These are phyloP conservation scores for Collybia sordida DNA, from an alignment of 768 basidiomycete species.

Conservation along the genomic window DNA sequence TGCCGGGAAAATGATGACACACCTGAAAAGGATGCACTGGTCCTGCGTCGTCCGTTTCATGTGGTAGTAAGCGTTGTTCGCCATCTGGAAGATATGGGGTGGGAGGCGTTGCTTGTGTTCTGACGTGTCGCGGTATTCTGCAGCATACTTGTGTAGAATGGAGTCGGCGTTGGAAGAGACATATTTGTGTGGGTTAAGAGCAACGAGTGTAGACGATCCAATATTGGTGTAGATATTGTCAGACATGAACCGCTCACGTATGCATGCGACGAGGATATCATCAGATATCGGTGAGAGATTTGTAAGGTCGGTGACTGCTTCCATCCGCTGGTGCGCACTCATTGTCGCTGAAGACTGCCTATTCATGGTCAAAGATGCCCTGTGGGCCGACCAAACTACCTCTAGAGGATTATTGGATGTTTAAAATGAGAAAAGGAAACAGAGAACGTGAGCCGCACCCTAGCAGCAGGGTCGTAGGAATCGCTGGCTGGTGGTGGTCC, in stretches of 20 bases:
- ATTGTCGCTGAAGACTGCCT: constrained; percentile 34
- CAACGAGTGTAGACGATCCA: constrained; percentile 73
- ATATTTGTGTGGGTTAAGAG: constrained; percentile 93
- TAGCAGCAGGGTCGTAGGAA: too few species aligned
- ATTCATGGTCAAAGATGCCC: constrained; percentile 22
- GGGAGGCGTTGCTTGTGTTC: constrained; percentile 59
- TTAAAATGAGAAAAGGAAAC: too few species aligned
- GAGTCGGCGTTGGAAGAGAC: constrained; percentile 82
- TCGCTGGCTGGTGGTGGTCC: too few species aligned
- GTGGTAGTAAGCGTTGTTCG: constrained; percentile 92
- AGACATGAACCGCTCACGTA: constrained; percentile 84
- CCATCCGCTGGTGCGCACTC: constrained; percentile 66
- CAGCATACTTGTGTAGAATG: constrained; percentile 80
- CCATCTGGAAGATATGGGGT: constrained; percentile 92
- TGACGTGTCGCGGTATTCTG: constrained; percentile 78
- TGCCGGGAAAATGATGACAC: constrained; percentile 21
- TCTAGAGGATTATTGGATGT: background rate
- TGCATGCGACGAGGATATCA: constrained; percentile 80
- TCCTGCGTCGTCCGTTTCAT: constrained; percentile 94
- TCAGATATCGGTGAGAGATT: constrained; percentile 68
- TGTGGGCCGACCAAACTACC: constrained; percentile 9
- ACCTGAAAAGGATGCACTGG: constrained; percentile 87
- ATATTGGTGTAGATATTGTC: constrained; percentile 80
- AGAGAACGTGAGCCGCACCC: too few species aligned
- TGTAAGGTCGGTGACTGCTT: constrained; percentile 70